Base-by-base conservation (phyloP, 2,329 filamentous ascomycete genomes). In the Exophiala xenobiotica region DNA sequence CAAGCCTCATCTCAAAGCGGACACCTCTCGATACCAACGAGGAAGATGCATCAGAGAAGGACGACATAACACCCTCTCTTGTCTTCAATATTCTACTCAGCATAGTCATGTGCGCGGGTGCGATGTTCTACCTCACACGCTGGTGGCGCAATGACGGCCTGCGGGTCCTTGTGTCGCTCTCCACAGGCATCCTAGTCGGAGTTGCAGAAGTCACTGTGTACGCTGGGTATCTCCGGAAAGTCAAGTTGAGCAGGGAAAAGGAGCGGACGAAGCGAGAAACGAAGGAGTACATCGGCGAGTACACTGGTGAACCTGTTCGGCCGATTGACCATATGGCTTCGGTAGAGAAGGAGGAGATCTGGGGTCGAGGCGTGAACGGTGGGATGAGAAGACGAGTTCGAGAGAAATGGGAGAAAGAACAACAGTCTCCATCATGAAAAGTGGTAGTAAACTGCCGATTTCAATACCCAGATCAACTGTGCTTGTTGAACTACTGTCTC, bases 41-140 rank as follows among this genome's bases (percentile, higher is more conserved):
- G 12, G 53, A 49, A 4, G 54, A 56, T 14, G 18, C 31, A 7
- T 12, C 6, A 26, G 56, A 59, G 9, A 51, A 63, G 48, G 70
- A 73, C 47, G 64, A 67, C 9, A 63, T 75, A 35, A 71, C 68
- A 2, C 70, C 73, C 0, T 72, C 70, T 35, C 76, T 97, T 6
- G 90, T 97, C 45, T 78, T 95, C 63, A 99, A 97, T 68, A 90
- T 97, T 44, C 73, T 96, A 31, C 77, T 96, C 46, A 95, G 89
- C 45, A 87, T 96, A 46, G 74, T 92, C 2, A 88, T 91, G 38
- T 76, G 74, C n/a, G 74, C 73, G 19, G 71, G 72, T 47, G 70
- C 71, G 22, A 70, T 73, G 2, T 77, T 73, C 56, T 73, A 71
- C 67, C 68, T 70, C 8, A 61, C 61, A 2, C 40, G 58, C 12